Base-by-base conservation (phyloP, 495 filamentous ascomycete genomes). In the Trichoderma virens region DNA sequence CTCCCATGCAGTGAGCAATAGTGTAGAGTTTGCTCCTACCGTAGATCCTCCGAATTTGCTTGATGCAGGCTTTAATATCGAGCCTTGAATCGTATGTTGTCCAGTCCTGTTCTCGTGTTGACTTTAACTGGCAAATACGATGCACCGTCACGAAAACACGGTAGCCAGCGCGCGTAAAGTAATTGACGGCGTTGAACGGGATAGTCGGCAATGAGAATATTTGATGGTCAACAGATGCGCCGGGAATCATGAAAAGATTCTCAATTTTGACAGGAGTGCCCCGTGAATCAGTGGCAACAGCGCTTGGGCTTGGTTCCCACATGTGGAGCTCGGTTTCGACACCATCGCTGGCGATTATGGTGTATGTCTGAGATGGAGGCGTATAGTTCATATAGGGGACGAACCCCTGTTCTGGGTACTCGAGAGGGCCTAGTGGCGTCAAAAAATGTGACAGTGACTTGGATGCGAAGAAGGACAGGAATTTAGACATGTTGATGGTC, bases 141-240 rank as follows among this genome's bases (percentile, higher is more conserved):
- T 86, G 86, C 7, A 85, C 82, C 9, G 79, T 69, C n/a, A 83
- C 67, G 64, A 80, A 88, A 59, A 84, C 80, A 2, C 80, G 78
- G 71, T 86, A 85, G 27, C 86, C 86, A 5, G 80, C 80, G 4
- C 78, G 74, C 9, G 78, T 79, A 71, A 89, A 87, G 72, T 86
- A 88, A 65, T 88, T 83, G 65, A 89, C 77, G 41, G 85, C 82
- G 71, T 89, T 88, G 64, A 78, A 82, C 23, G 78, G 79, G 67
- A 89, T 86, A 38, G 85, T 89, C 1, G 87, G 87, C 27, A 88
- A 76, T 25, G 86, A 80, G 47, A 76, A 89, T 47, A 88, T 86
- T 67, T 84, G 83, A 64, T 89, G 81, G 68, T 86, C 84, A 5
- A 88, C 83, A 11, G 82, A 75, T 11, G 85, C 80, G 27, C 87